Conservation (phyloP, 768 basidiomycete species). For the Tulasnella sp. region DNA sequence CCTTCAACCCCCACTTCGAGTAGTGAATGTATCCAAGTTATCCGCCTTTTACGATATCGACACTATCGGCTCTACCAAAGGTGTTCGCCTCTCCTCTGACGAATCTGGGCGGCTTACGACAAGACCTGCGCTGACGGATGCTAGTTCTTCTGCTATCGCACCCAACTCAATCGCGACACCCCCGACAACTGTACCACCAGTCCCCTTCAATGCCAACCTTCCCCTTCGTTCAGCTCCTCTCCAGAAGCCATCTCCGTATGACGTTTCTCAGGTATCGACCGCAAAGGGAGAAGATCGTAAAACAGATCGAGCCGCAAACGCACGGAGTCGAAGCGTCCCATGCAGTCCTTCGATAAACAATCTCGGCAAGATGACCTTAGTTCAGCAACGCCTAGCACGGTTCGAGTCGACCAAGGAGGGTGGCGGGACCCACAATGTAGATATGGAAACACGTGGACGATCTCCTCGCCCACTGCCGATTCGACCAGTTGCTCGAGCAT, state of each 20-base stretch:
- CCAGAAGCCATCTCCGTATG: background rate
- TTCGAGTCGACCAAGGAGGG: conserved; percentile 15
- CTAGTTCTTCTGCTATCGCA: background rate
- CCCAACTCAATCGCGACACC: background rate
- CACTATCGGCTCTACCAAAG: background rate
- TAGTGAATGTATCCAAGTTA: conserved; percentile 24
- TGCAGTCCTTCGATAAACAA: conserved; percentile 18
- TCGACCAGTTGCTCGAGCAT: background rate
- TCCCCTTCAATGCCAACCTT: too few species aligned
- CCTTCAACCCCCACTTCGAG: conserved; percentile 24
- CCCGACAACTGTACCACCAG: background rate
- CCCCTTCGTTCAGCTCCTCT: conserved; percentile 15
- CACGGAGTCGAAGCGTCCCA: conserved; percentile 18
- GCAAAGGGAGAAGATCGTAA: background rate
- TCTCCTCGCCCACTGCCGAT: background rate
- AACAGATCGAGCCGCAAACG: background rate
- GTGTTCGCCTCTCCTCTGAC: background rate
- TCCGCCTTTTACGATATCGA: conserved; percentile 19
- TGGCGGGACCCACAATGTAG: background rate
- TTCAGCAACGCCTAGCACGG: conserved; percentile 20
- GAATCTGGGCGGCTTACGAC: background rate
- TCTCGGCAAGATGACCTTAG: conserved; percentile 17
- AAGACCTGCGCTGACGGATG: background rate
- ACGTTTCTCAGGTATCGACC: background rate
- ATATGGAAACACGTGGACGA: background rate